These are phyloP conservation scores for Flaveria linearis DNA, from an alignment of 129 eudicot species.

Conservation along the genomic window DNA sequence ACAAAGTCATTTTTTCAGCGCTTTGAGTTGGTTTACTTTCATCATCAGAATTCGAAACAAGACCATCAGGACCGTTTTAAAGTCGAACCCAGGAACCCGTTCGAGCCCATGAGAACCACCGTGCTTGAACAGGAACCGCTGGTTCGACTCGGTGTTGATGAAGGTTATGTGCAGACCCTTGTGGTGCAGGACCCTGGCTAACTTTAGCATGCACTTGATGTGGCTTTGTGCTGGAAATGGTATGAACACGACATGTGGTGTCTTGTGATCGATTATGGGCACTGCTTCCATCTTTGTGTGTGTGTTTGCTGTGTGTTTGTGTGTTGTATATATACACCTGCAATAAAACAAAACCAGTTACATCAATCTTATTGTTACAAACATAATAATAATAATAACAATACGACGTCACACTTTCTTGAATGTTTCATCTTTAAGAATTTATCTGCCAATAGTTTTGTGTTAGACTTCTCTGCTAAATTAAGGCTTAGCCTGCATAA, in stretches of 20 bases:
- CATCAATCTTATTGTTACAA: neutral
- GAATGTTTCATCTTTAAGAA: too few relatives aligned
- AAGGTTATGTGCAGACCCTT: constrained; percentile 36
- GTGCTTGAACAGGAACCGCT: constrained; percentile 27
- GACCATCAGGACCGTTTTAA: constrained; percentile 40
- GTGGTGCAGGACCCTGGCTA: constrained; percentile 39
- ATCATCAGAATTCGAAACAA: constrained; percentile 21
- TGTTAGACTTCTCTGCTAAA: too few relatives aligned
- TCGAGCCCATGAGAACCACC: constrained; percentile 16
- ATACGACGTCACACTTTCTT: too few relatives aligned
- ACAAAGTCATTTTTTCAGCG: neutral
- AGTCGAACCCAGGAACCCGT: constrained; percentile 33
- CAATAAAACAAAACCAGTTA: neutral
- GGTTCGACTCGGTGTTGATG: constrained; percentile 42
- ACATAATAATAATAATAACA: too few relatives aligned
- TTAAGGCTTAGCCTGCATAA: too few relatives aligned
- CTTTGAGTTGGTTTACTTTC: constrained; percentile 37
- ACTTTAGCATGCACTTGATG: constrained; percentile 40
- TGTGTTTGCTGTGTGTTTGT: neutral
- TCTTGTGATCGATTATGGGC: neutral
- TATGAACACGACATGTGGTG: constrained; percentile 34
- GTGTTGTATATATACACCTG: constrained; percentile 17
- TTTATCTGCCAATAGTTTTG: too few relatives aligned
- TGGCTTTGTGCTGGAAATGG: constrained; percentile 43
- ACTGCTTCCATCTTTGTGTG: constrained; percentile 1